Evolutionary conservation across 2,329 filamentous ascomycete species (phyloP), one percentile per base, ranked within the genome.

Genomic region (Colletotrichum karsti): DNA sequence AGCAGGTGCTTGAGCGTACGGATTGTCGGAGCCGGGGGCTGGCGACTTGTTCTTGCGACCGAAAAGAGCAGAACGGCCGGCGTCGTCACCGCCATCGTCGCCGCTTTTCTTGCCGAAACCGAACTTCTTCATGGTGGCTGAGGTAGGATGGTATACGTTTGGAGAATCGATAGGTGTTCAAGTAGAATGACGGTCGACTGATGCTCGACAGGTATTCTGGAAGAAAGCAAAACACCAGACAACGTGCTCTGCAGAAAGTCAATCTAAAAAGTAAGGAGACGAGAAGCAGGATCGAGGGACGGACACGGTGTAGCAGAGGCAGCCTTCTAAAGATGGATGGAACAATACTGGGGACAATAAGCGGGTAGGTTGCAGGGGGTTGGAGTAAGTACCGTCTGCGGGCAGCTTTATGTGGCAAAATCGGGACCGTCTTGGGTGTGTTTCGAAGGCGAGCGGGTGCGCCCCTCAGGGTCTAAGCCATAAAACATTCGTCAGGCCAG

Each of bases 41-140:
- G 82, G 79, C 6, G 83, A 81, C 41, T 82, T 78, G 75, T 86
- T 88, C 80, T 87, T 88, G 71, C 82, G 80, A 71, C 85, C 80
- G 73, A 89, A 88, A 57, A 88, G 82, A 50, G 86, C 84, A 71
- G 80, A 79, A 63, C 85, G 83, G 71, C 78, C 84, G 56, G 86
- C 82, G 48, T 87, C 82, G 66, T 86, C 85, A 72, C 76, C 78
- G 58, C 86, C 85, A 60, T 84, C 82, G 59, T 84, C 82, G 54
- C 88, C 82, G 54, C 88, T 89, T 78, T 85, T 90, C 79, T 85
- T 88, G 70, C 87, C 82, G 71, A 89, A 85, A 54, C 86, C 85
- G 72, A 90, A 89, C 73, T 87, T 89, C 81, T 85, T 87, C 88
- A 91, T 91, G 69, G 69, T 78, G 74, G 41, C 22, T 46, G 10